A percentile compares a stretch with the other conserved stretches of the same genome.
Conservation (phyloP, 192 early-diverging fungal species). For the Phycomyces blakesleeanus region DNA sequence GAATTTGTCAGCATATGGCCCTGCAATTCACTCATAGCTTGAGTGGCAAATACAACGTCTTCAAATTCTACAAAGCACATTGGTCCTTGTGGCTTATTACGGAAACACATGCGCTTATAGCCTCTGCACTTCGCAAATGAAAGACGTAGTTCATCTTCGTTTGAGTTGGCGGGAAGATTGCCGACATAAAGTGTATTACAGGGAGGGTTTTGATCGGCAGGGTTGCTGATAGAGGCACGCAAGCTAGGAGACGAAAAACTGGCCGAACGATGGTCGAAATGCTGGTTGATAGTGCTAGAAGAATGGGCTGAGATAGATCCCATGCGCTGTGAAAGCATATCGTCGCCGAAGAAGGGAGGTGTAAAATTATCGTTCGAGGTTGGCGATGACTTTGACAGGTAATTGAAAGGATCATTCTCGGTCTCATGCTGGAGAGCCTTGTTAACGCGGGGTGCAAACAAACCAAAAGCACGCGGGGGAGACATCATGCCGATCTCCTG, state of each 20-base stretch:
- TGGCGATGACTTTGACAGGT: slow-evolving; percentile 19
- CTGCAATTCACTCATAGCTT: slow-evolving; percentile 83
- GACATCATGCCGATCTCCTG: slow-evolving; percentile 26
- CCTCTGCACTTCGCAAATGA: slow-evolving; percentile 78
- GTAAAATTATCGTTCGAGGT: slow-evolving; percentile 8
- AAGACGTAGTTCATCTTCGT: slow-evolving; percentile 82
- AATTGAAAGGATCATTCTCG: slow-evolving; percentile 16
- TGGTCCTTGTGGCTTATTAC: slow-evolving; percentile 85
- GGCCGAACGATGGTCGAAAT: slow-evolving; percentile 14
- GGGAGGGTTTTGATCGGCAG: slow-evolving; percentile 93
- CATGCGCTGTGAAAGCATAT: neutral
- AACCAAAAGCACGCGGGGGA: slow-evolving; percentile 16
- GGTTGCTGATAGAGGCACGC: slow-evolving; percentile 55
- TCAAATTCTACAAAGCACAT: slow-evolving; percentile 99
- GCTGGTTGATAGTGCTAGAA: slow-evolving; percentile 6
- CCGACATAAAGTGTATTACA: slow-evolving; percentile 99
- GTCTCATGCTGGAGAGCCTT: neutral
- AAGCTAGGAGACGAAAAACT: slow-evolving; percentile 31
- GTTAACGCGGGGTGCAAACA: neutral
- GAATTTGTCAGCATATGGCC: slow-evolving; percentile 83
- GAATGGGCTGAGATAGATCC: neutral
- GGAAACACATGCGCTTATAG: slow-evolving; percentile 88
- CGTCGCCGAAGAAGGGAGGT: neutral
- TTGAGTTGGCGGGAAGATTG: slow-evolving; percentile 85
- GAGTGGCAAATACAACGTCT: slow-evolving; percentile 85